Evolutionary conservation across 176 grass and related monocot genomes (phyloP), one percentile per base, ranked within the genome.

Genomic region (Phragmites australis): DNA sequence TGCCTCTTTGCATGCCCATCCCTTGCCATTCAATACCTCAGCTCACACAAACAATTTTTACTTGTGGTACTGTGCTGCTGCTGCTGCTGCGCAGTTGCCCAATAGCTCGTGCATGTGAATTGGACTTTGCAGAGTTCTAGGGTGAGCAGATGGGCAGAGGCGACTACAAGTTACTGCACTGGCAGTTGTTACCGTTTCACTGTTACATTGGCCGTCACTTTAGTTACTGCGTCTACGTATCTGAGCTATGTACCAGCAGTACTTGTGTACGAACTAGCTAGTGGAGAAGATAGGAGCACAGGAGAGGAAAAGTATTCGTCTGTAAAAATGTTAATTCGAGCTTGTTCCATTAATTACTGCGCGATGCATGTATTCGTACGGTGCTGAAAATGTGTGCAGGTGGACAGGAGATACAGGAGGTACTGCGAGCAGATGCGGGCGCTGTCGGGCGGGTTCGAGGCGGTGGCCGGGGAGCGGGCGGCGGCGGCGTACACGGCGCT

Each of bases 381-480:
- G 34, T 31, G 8, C 51, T 68, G 44, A 49, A 31, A 39, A 51
- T 22, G 45, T 29, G 9, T 19, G 23, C 64, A 99, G 96, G 96
- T 99, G 71, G 93, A 99, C 66, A 79, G 84, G 72, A 39, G 93
- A 51, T 99, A 99, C 88, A 56, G 90, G 44, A 75, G 88, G 56
- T 99, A 99, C 82, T 87, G 88, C 41, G 88, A 99, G 85, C 96
- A 99, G 81, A 95, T 89, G 90, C 72, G 81, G 30, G 54, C 85
- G 40, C 41, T 99, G 22, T 81, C 86, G 0, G 57, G 78, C 32
- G 85, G 92, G 65, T 95, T 99, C 61, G 96, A 99, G 79, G 96
- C 82, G 19, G 90, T 87, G 72, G 88, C 86, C 0, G 92, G 96
- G 0, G 90, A 91, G 37, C 81, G 96, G 8, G 80, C 93, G 16